These are phyloP conservation scores for Fusarium irregulare DNA, from an alignment of 2,329 filamentous ascomycete genomes.

Conservation along the genomic window DNA sequence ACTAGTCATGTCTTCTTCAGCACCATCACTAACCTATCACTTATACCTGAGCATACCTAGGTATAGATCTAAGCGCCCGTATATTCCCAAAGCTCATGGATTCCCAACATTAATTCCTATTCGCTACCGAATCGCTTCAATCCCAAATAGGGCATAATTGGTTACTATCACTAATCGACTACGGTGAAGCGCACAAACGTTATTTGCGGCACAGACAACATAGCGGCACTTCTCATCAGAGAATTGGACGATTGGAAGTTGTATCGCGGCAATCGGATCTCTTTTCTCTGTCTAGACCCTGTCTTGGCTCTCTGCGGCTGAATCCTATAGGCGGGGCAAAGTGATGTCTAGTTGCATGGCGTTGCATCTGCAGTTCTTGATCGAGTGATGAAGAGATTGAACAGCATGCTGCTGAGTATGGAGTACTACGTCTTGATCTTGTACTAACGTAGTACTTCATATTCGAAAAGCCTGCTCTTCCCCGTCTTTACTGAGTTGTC, in stretches of 20 bases:
- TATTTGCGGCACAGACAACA: constrained; percentile 16
- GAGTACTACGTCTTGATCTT: background rate
- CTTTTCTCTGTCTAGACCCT: background rate
- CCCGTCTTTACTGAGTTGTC: background rate
- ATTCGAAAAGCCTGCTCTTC: constrained; percentile 13
- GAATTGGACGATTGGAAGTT: constrained; percentile 22
- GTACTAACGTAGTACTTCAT: constrained; percentile 12
- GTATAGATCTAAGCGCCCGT: constrained; percentile 33
- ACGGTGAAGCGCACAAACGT: constrained; percentile 2
- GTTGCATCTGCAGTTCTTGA: constrained; percentile 20
- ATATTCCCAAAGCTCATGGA: background rate
- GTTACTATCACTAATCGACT: constrained; percentile 1
- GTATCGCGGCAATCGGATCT: constrained; percentile 12
- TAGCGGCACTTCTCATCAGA: constrained; percentile 26
- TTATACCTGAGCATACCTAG: background rate
- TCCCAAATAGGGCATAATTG: background rate
- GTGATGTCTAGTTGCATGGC: constrained; percentile 5
- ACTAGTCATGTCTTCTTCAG: constrained; percentile 5
- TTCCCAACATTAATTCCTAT: background rate
- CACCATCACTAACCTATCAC: constrained; percentile 10
- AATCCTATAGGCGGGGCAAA: constrained; percentile 6
- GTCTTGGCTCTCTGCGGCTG: constrained; percentile 16
- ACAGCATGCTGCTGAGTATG: background rate
- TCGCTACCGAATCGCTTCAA: constrained; percentile 8
- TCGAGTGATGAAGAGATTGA: constrained; percentile 26